These are phyloP conservation scores for Hygrophorus pudorinus DNA, from an alignment of 768 basidiomycete genomes.

Conservation along the genomic window DNA sequence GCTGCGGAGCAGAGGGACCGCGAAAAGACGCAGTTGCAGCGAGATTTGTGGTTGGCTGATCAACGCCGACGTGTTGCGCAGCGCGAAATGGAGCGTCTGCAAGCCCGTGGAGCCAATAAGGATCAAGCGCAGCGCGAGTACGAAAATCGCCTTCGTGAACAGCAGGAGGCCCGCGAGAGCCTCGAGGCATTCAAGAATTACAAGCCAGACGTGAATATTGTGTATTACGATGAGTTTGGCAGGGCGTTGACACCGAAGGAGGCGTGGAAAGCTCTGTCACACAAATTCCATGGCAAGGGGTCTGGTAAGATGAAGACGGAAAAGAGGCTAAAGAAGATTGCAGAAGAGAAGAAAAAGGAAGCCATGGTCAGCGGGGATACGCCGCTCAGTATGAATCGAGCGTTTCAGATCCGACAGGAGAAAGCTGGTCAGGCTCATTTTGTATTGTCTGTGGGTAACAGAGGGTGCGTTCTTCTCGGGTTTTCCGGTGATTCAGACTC, in stretches of 20 bases:
- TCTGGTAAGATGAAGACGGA: constrained; percentile 96
- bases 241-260: constrained; percentile 84
- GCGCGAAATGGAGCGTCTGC: constrained; percentile 71
- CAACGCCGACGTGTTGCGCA: constrained; percentile 66
- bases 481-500: background rate
- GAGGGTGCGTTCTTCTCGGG: constrained; percentile 53
- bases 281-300: constrained; percentile 98
- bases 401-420: constrained; percentile 89
- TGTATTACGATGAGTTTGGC: constrained; percentile 95
- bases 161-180: constrained; percentile 77
- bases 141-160: constrained; percentile 86
- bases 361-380: constrained; percentile 96
- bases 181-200: constrained; percentile 85
- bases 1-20: constrained; percentile 59
- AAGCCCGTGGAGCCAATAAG: constrained; percentile 70
- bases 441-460: constrained; percentile 86
- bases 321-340: constrained; percentile 92
- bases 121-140: constrained; percentile 93
- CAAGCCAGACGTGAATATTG: constrained; percentile 94
- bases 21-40: constrained; percentile 73
- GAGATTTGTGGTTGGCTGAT: constrained; percentile 86
- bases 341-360: constrained; percentile 91
- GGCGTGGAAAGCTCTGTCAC: constrained; percentile 96
- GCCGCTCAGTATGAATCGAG: constrained; percentile 87
- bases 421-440: constrained; percentile 96